Conservation (phyloP, 108 stramenopile species). For the Stephanodiscus minutulus region DNA sequence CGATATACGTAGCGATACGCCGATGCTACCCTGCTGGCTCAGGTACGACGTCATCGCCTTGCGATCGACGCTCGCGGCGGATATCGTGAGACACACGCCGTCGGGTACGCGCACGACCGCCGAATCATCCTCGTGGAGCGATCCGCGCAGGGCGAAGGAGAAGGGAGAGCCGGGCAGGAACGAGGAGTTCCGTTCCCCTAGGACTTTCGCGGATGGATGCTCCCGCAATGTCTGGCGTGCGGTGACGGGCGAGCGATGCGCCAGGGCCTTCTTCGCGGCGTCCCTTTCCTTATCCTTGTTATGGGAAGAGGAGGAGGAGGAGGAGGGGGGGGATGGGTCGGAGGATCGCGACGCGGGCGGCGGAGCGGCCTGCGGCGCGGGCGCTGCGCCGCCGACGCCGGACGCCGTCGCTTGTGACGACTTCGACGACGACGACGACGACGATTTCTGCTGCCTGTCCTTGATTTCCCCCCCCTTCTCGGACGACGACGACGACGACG, state of each 20-base stretch:
- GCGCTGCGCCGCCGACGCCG: constrained; percentile 8
- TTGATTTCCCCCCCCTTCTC: no score
- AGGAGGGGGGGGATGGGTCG: constrained; percentile 2
- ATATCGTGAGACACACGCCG: constrained; percentile 33
- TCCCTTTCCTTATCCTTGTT: constrained; percentile 11
- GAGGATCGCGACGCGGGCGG: constrained; percentile 1
- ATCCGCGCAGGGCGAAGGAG: constrained; percentile 36
- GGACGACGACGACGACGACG: no score
- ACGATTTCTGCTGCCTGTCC: neutral
- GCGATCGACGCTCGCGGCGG: constrained; percentile 28
- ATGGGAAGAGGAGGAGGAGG: no score
- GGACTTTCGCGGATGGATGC: constrained; percentile 30
- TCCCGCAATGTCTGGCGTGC: constrained; percentile 34
- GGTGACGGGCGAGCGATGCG: constrained; percentile 32
- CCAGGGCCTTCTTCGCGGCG: constrained; percentile 17
- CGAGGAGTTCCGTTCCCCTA: constrained; percentile 27
- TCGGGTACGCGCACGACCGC: constrained; percentile 44
- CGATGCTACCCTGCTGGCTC: constrained; percentile 37
- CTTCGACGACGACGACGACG: neutral
- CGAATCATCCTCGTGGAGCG: constrained; percentile 29
- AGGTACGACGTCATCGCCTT: constrained; percentile 32
- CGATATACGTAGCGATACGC: constrained; percentile 30
- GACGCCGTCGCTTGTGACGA: no score
- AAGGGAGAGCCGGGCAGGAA: constrained; percentile 48
- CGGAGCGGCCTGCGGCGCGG: constrained; percentile 3